These are phyloP conservation scores for Penicillium paxilli DNA, from an alignment of 495 filamentous ascomycete genomes.

Conservation along the genomic window DNA sequence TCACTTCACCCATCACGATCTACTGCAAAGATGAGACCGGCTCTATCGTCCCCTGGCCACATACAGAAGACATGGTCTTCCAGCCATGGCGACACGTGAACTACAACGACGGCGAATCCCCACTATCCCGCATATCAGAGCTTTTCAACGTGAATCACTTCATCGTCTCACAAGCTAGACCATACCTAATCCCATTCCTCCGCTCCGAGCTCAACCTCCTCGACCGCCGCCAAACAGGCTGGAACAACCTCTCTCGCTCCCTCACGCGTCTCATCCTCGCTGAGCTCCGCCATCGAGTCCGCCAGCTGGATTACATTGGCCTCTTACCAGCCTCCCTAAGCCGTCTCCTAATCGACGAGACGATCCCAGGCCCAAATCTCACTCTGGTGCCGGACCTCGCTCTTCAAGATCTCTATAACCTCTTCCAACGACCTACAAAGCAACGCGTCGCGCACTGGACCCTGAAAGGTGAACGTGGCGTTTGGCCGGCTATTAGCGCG, in stretches of 20 bases:
- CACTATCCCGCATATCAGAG: conserved; percentile 79
- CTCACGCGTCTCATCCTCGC: conserved; percentile 67
- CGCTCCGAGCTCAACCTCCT: conserved; percentile 78
- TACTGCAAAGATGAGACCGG: conserved; percentile 83
- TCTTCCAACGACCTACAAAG: conserved; percentile 78
- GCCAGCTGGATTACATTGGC: conserved; percentile 76
- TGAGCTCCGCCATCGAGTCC: conserved; percentile 79
- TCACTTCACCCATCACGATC: conserved; percentile 68
- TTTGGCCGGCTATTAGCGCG: conserved; percentile 89
- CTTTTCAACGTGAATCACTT: conserved; percentile 98
- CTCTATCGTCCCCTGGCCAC: conserved; percentile 76
- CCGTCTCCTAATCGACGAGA: conserved; percentile 84
- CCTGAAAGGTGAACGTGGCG: conserved; percentile 75
- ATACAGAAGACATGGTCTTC: conserved; percentile 65
- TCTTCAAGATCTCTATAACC: conserved; percentile 65
- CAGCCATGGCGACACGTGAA: conserved; percentile 65
- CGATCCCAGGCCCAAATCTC: conserved; percentile 75
- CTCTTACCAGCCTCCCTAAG: conserved; percentile 68
- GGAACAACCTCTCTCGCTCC: conserved; percentile 58
- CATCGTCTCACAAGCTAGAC: conserved; percentile 94
- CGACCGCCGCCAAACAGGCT: conserved; percentile 59
- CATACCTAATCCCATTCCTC: conserved; percentile 89
- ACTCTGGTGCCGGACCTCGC: conserved; percentile 82
- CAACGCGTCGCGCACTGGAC: conserved; percentile 84
- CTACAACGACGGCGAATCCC: conserved; percentile 75